phyloP scores from a whole-genome alignment of 768 basidiomycete species.

The Boletus insuetus region DNA sequence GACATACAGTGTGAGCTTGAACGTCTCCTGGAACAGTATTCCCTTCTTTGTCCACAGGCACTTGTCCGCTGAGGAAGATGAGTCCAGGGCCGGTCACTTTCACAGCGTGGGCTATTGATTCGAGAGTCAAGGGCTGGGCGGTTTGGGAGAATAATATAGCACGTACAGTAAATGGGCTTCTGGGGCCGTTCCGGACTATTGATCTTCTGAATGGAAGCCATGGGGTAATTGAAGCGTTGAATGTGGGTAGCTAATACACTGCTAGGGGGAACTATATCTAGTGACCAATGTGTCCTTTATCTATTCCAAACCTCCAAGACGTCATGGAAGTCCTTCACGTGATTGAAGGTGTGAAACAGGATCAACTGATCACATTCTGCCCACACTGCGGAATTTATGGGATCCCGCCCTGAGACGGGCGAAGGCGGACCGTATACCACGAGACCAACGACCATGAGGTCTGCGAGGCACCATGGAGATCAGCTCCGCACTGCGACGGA shows the following conservation, averaged over 20 bases:
- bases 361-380: neutral
- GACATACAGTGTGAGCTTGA: conserved; percentile 54
- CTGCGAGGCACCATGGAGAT: neutral
- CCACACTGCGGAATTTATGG: neutral
- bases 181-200: conserved; percentile 46
- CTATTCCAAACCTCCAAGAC: neutral
- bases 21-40: conserved; percentile 54
- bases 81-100: conserved; percentile 48
- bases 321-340: neutral
- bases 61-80: conserved; percentile 61
- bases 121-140: neutral
- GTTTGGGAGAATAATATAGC: neutral
- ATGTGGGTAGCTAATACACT: neutral
- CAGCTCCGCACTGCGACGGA: conserved; percentile 4
- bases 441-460: neutral
- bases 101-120: conserved; percentile 48
- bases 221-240: conserved; percentile 14
- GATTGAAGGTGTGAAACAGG: neutral
- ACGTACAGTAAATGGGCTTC: conserved; percentile 13
- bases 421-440: neutral
- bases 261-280: neutral
- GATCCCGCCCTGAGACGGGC: neutral
- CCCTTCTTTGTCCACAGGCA: conserved; percentile 48
- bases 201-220: conserved; percentile 54
- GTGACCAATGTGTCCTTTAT: neutral